Percentiles rank a stretch among this genome's conserved stretches.
phyloP scores from a whole-genome alignment of 495 filamentous ascomycete genomes.

The Penicillium egyptiacum region DNA sequence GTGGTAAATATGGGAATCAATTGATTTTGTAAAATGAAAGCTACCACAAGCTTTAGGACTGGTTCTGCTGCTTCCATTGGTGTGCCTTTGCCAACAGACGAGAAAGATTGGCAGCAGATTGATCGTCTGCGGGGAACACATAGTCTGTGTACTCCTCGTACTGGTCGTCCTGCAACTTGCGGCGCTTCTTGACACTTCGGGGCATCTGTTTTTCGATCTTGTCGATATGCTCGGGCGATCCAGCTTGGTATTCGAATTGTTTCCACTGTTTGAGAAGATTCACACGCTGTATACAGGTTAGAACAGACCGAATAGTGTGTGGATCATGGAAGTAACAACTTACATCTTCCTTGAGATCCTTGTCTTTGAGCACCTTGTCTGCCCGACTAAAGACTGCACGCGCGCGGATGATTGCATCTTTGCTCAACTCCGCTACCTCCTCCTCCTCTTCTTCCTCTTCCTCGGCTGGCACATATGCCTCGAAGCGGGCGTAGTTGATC shows the following conservation, averaged over 20 bases:
- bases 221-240: slow-evolving; percentile 72
- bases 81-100: slow-evolving; percentile 82
- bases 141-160: slow-evolving; percentile 99
- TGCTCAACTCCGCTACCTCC: slow-evolving; percentile 71
- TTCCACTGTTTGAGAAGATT: slow-evolving; percentile 89
- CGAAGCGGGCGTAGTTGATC: slow-evolving; percentile 96
- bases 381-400: slow-evolving; percentile 84
- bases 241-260: slow-evolving; percentile 83
- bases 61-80: slow-evolving; percentile 80
- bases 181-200: slow-evolving; percentile 86
- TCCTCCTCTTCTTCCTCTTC: slow-evolving; percentile 62
- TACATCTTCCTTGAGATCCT: slow-evolving; percentile 89
- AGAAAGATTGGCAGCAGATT: slow-evolving; percentile 78
- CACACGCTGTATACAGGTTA: slow-evolving; percentile 59
- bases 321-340: slow-evolving; percentile 6
- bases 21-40: neutral
- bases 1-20: neutral
- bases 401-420: slow-evolving; percentile 77
- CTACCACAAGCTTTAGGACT: slow-evolving; percentile 14
- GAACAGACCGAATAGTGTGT: slow-evolving; percentile 11
- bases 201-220: slow-evolving; percentile 93
- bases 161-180: slow-evolving; percentile 89
- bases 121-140: slow-evolving; percentile 94
- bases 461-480: slow-evolving; percentile 79
- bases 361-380: slow-evolving; percentile 85